Conservation (phyloP, 2,329 filamentous ascomycete species). For the Teratosphaeria pseudoeucalypti region DNA sequence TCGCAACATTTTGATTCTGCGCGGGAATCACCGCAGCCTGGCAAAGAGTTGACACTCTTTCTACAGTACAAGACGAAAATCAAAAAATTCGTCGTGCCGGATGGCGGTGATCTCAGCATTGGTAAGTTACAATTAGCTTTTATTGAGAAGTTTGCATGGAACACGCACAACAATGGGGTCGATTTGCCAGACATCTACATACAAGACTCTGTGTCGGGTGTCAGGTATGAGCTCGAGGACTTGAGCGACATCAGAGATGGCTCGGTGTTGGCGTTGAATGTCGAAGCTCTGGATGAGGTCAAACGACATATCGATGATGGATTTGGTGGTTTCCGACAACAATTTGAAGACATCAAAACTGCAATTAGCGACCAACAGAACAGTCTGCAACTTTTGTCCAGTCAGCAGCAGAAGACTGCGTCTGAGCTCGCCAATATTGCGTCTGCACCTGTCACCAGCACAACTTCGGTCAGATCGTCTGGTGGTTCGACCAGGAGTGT, state of each 20-base stretch:
- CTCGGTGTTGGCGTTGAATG: constrained; percentile 86
- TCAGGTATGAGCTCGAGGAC: constrained; percentile 95
- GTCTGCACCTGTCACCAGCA: constrained; percentile 32
- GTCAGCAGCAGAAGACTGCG: constrained; percentile 78
- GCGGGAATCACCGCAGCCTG: constrained; percentile 54
- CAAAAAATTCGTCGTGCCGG: constrained; percentile 84
- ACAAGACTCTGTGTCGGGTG: constrained; percentile 86
- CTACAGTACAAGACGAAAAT: constrained; percentile 94
- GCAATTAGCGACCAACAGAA: constrained; percentile 74
- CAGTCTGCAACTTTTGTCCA: constrained; percentile 75
- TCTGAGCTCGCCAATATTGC: constrained; percentile 65
- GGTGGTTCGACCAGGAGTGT: constrained; percentile 2
- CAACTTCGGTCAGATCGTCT: constrained; percentile 15
- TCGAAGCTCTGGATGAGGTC: constrained; percentile 88
- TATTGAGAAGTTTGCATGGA: constrained; percentile 99
- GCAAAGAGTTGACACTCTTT: constrained; percentile 86
- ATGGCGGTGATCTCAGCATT: constrained; percentile 77
- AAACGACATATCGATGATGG: constrained; percentile 94
- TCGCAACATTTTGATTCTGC: constrained; percentile 35
- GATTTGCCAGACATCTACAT: constrained; percentile 97
- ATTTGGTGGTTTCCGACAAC: constrained; percentile 63
- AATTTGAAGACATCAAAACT: constrained; percentile 79
- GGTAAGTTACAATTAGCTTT: constrained; percentile 87
- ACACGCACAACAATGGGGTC: constrained; percentile 83
- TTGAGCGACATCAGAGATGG: constrained; percentile 87